Conservation (phyloP, 805 yeast species). For the Candida arabinofermentans region DNA sequence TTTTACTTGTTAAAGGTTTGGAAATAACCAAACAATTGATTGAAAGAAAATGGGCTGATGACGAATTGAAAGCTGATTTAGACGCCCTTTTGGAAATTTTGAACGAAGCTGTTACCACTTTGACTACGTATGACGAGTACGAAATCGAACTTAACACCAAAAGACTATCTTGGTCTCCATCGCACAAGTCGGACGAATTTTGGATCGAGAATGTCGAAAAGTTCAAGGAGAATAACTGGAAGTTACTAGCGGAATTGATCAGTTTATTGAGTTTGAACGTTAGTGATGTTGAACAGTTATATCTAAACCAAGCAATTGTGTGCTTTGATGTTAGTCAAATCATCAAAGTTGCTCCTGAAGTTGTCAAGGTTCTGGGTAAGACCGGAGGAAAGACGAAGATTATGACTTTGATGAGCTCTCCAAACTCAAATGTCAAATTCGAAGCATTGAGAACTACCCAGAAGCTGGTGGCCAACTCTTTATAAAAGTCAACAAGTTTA, state of each 20-base stretch:
- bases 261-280: constrained; percentile 39
- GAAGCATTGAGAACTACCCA: constrained; percentile 97
- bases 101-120: constrained; percentile 65
- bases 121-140: constrained; percentile 93
- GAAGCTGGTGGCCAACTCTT: constrained; percentile 80
- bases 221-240: constrained; percentile 78
- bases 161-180: constrained; percentile 82
- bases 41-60: constrained; percentile 92
- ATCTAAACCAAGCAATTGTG: constrained; percentile 50
- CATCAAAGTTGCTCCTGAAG: constrained; percentile 59
- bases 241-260: constrained; percentile 60
- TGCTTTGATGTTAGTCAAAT: constrained; percentile 65
- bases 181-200: constrained; percentile 82
- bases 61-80: constrained; percentile 78
- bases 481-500: constrained; percentile 21
- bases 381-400: constrained; percentile 69
- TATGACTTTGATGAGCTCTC: constrained; percentile 77
- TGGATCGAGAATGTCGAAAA: constrained; percentile 79
- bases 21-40: constrained; percentile 62
- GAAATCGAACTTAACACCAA: constrained; percentile 77
- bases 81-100: constrained; percentile 53
- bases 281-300: constrained; percentile 25
- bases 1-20: constrained; percentile 71
- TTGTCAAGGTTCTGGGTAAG: constrained; percentile 48
- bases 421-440: constrained; percentile 84